A percentile compares a stretch with the other conserved stretches of the same genome.
Evolutionary conservation across 2,329 filamentous ascomycete species (phyloP).

Genomic region (Chaetomium sp.): DNA sequence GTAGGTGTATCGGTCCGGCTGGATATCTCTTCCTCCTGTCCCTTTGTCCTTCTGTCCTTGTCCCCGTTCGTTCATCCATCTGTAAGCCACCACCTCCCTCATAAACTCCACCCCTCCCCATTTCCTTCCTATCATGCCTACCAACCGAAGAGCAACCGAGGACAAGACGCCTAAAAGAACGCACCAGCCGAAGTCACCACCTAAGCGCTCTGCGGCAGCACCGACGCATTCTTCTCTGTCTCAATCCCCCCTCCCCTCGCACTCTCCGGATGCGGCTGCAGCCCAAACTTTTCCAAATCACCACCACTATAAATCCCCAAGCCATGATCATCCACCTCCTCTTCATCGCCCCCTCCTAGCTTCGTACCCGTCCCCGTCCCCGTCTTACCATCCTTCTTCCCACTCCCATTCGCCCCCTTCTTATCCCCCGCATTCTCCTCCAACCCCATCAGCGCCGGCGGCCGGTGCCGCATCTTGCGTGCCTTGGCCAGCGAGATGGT

Average conservation of each 20-base stretch:
- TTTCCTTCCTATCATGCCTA: too few species aligned
- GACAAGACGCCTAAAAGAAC: too few species aligned
- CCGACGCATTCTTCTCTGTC: slow-evolving; percentile 19
- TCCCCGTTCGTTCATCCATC: too few species aligned
- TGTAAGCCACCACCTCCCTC: too few species aligned
- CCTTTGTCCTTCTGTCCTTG: too few species aligned
- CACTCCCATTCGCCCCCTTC: slow-evolving; percentile 32
- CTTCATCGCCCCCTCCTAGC: slow-evolving; percentile 38
- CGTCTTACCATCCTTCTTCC: slow-evolving; percentile 35
- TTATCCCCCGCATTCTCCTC: slow-evolving; percentile 35
- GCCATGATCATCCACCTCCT: slow-evolving; percentile 27
- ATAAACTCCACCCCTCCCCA: too few species aligned
- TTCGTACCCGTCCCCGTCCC: neutral
- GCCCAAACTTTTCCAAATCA: slow-evolving; percentile 37
- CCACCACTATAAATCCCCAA: slow-evolving; percentile 40
- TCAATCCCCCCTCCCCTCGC: slow-evolving; percentile 21
- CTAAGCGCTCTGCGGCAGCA: slow-evolving; percentile 29
- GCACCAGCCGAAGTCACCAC: neutral
- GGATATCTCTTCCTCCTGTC: too few species aligned
- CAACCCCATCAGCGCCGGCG: slow-evolving; percentile 68
- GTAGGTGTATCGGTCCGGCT: too few species aligned
- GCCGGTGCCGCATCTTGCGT: slow-evolving; percentile 77
- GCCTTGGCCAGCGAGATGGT: slow-evolving; percentile 91
- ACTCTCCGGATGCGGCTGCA: slow-evolving; percentile 30
- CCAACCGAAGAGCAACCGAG: too few species aligned